Evolutionary conservation across 441 rosid species (phyloP).

Genomic region (Aleurites moluccanus): DNA sequence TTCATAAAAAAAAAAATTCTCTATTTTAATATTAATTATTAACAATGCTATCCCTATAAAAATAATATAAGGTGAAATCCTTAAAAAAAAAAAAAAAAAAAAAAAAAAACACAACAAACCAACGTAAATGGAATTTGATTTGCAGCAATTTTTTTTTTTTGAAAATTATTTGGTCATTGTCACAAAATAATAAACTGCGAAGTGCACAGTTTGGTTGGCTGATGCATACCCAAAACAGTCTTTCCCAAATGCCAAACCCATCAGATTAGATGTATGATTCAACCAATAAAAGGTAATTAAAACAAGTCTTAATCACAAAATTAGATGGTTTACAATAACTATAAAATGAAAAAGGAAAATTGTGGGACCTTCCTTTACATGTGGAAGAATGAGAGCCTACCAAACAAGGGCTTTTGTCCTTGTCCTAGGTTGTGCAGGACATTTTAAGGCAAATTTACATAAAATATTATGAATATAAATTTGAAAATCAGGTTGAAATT

Average conservation of each 20-base stretch:
- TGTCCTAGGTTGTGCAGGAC: neutral
- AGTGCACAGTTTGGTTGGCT: constrained; percentile 10
- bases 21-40: too few species aligned
- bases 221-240: neutral
- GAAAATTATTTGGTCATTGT: constrained; percentile 5
- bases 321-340: neutral
- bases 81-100: too few species aligned
- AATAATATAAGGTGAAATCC: too few species aligned
- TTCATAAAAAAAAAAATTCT: too few species aligned
- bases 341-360: neutral
- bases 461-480: neutral
- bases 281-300: neutral
- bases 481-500: too few species aligned
- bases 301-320: constrained; percentile 1
- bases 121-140: neutral
- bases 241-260: neutral
- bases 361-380: constrained; percentile 2
- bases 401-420: neutral
- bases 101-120: too few species aligned
- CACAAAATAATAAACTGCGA: constrained; percentile 2
- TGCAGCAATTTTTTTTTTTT: neutral
- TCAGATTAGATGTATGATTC: neutral
- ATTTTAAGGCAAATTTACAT: neutral
- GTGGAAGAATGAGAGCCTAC: constrained; percentile 17
- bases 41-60: too few species aligned